phyloP scores from a whole-genome alignment of 805 yeast species.

The Starmera caribaea region DNA sequence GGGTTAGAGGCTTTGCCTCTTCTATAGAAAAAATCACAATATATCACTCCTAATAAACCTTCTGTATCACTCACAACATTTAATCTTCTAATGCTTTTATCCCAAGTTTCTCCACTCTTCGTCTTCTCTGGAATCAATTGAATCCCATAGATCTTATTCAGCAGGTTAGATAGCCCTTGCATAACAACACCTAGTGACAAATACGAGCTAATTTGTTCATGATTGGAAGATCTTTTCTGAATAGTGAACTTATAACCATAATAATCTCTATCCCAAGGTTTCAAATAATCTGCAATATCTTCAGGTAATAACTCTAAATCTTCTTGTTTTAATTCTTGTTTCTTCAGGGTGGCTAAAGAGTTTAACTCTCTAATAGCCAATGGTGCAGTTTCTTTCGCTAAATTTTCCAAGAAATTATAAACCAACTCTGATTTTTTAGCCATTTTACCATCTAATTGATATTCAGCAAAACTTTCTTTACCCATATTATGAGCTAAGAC shows the following conservation, averaged over 20 bases:
- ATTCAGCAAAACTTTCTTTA: conserved; percentile 57
- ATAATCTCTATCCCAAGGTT: conserved; percentile 93
- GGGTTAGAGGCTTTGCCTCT: conserved; percentile 72
- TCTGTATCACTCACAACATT: conserved; percentile 59
- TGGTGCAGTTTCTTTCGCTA: conserved; percentile 41
- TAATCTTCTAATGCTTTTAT: conserved; percentile 71
- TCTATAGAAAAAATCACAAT: conserved; percentile 80
- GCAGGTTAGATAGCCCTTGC: conserved; percentile 68
- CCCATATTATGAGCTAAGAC: conserved; percentile 68
- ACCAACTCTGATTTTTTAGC: conserved; percentile 77
- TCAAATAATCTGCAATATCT: conserved; percentile 36
- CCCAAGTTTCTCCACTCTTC: conserved; percentile 77
- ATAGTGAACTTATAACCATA: conserved; percentile 26
- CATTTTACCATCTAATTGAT: conserved; percentile 85
- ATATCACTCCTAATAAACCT: conserved; percentile 69
- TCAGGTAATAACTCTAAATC: conserved; percentile 20
- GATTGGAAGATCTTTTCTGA: conserved; percentile 23
- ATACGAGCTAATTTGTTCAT: conserved; percentile 50
- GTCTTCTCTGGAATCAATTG: conserved; percentile 58
- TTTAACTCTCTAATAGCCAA: conserved; percentile 53
- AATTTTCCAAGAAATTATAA: conserved; percentile 48
- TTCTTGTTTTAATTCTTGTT: conserved; percentile 16
- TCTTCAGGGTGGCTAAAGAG: conserved; percentile 31
- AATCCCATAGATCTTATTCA: conserved; percentile 67
- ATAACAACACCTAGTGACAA: conserved; percentile 82